Evolutionary conservation across 805 yeast species (phyloP).

Genomic region (Diddensiella santjacobensis): DNA sequence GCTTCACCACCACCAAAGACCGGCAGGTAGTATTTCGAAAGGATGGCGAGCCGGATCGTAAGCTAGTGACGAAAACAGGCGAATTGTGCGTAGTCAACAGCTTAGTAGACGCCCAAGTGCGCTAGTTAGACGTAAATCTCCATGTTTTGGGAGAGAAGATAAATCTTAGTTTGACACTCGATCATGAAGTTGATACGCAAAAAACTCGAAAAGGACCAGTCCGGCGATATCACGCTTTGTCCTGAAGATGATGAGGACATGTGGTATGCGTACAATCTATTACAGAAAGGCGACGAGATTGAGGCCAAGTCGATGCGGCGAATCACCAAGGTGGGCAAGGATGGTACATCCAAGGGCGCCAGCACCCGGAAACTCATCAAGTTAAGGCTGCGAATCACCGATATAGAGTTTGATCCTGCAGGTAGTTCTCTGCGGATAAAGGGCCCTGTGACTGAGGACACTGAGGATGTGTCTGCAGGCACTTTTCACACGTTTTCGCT

Average conservation of each 20-base stretch:
- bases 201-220: constrained; percentile 51
- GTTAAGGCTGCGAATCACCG: constrained; percentile 58
- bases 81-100: constrained; percentile 70
- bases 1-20: constrained; percentile 72
- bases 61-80: constrained; percentile 76
- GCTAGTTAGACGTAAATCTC: constrained; percentile 37
- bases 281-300: constrained; percentile 72
- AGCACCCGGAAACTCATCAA: constrained; percentile 55
- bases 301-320: constrained; percentile 66
- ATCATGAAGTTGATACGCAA: constrained; percentile 55
- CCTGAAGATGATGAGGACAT: constrained; percentile 91
- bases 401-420: constrained; percentile 72
- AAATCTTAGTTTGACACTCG: background rate
- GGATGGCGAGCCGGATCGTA: constrained; percentile 66
- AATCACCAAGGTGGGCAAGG: constrained; percentile 40
- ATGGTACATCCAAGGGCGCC: constrained; percentile 34
- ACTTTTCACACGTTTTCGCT: constrained; percentile 86
- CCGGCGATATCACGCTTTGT: constrained; percentile 61
- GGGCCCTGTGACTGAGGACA: constrained; percentile 65
- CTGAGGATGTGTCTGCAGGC: constrained; percentile 76
- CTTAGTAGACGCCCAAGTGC: constrained; percentile 72
- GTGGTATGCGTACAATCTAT: constrained; percentile 80
- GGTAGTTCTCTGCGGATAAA: constrained; percentile 74
- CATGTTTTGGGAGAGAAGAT: too few species aligned
- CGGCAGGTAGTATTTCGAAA: constrained; percentile 77